Percentiles rank a stretch among this genome's conserved stretches.
phyloP scores from a whole-genome alignment of 1,139 yeast species.

The Pichia sp. region DNA sequence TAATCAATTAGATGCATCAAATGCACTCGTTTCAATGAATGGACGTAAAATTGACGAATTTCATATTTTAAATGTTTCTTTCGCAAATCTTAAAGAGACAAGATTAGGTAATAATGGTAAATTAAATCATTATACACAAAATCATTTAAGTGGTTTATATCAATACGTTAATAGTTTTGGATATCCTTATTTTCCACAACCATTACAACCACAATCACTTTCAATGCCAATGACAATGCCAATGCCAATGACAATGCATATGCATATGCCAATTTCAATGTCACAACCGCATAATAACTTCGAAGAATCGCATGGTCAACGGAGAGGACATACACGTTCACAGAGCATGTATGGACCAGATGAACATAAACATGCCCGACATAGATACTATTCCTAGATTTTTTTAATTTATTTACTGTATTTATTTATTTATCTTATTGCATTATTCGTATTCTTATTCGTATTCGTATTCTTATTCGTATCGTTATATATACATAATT shows the following conservation, averaged over 20 bases:
- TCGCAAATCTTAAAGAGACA: conserved; percentile 35
- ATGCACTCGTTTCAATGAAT: conserved; percentile 40
- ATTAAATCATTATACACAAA: conserved; percentile 30
- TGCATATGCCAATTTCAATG: too few species aligned
- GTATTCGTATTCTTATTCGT: neutral
- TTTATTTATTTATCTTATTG: too few species aligned
- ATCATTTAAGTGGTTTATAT: conserved; percentile 26
- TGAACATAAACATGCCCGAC: too few species aligned
- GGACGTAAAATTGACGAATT: conserved; percentile 30
- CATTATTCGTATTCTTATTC: neutral
- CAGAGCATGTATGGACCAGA: too few species aligned
- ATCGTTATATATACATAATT: neutral
- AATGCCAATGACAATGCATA: too few species aligned
- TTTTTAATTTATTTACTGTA: too few species aligned
- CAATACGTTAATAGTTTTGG: conserved; percentile 17
- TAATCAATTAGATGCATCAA: conserved; percentile 41
- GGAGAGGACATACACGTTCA: too few species aligned
- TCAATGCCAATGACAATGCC: too few species aligned
- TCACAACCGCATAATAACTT: too few species aligned
- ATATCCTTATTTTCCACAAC: neutral
- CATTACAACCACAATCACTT: neutral
- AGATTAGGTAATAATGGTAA: conserved; percentile 27
- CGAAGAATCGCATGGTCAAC: too few species aligned
- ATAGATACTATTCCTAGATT: too few species aligned
- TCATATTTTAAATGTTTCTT: conserved; percentile 31